A percentile compares a stretch with the other conserved stretches of the same genome.
phyloP scores from a whole-genome alignment of 257 asterid genomes.

The Parsonsia alboflavescens region DNA sequence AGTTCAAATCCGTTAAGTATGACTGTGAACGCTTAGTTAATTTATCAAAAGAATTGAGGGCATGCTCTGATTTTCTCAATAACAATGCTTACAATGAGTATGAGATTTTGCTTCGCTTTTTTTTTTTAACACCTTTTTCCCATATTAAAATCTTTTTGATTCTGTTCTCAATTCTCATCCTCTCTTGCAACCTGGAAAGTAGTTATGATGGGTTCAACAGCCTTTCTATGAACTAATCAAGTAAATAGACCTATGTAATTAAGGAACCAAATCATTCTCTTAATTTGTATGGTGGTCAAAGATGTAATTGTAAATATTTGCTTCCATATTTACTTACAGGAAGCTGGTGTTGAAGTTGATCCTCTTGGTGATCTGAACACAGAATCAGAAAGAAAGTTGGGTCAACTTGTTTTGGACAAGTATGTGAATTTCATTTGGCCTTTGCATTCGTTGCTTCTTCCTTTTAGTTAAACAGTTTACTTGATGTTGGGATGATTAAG shows the following conservation, averaged over 20 bases:
- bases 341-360: constrained; percentile 80
- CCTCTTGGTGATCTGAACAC: constrained; percentile 92
- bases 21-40: background rate
- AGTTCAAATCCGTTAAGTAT: too few species aligned
- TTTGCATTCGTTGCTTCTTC: constrained; percentile 1
- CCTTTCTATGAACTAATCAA: background rate
- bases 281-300: background rate
- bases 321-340: constrained; percentile 36
- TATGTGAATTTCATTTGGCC: constrained; percentile 28
- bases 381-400: constrained; percentile 79
- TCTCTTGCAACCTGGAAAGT: background rate
- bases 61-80: too few species aligned
- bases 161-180: background rate
- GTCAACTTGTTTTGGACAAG: constrained; percentile 82
- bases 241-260: background rate
- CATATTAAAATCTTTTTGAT: background rate
- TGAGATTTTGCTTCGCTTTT: background rate
- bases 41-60: background rate
- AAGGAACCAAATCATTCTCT: background rate
- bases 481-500: background rate
- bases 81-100: background rate
- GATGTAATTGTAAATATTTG: background rate
- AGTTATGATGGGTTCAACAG: background rate
- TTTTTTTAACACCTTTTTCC: background rate
- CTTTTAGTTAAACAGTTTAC: background rate